Conservation (phyloP, 1,284 basidiomycete species). For the Cystobasidium sp. region DNA sequence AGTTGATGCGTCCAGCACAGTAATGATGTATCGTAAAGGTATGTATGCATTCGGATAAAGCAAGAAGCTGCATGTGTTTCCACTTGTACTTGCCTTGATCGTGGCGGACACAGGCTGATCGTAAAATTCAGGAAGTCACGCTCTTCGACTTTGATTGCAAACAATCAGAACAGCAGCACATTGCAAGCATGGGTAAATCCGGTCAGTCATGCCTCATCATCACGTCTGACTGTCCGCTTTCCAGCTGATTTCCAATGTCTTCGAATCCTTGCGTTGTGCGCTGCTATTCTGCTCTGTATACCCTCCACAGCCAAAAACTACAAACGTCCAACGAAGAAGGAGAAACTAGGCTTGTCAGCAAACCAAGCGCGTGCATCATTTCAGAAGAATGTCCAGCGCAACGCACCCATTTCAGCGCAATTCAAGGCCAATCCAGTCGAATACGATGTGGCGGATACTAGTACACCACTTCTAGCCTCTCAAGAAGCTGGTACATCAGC, state of each 20-base stretch:
- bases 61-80: not conserved
- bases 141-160: not conserved
- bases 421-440: conserved; percentile 2
- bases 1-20: not conserved
- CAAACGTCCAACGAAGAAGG: conserved; percentile 41
- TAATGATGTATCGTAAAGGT: not conserved
- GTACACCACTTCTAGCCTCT: not conserved
- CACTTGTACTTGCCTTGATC: not conserved
- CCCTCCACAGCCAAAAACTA: conserved; percentile 42
- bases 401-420: conserved; percentile 41
- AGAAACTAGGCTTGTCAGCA: conserved; percentile 36
- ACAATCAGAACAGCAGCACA: conserved; percentile 3
- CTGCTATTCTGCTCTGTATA: too few species aligned
- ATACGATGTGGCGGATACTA: conserved; percentile 12
- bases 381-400: conserved; percentile 30
- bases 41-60: not conserved
- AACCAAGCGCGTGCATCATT: conserved; percentile 7
- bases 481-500: conserved; percentile 2
- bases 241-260: not conserved
- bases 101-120: not conserved
- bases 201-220: conserved; percentile 7
- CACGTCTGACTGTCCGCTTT: not conserved
- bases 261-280: too few species aligned
- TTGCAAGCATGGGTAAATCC: conserved; percentile 27
- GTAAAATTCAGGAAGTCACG: conserved; percentile 22